Percentiles rank a stretch among this genome's conserved stretches.
These are phyloP conservation scores for Metschnikowia vanudenii DNA, from an alignment of 805 yeast genomes.

Conservation along the genomic window DNA sequence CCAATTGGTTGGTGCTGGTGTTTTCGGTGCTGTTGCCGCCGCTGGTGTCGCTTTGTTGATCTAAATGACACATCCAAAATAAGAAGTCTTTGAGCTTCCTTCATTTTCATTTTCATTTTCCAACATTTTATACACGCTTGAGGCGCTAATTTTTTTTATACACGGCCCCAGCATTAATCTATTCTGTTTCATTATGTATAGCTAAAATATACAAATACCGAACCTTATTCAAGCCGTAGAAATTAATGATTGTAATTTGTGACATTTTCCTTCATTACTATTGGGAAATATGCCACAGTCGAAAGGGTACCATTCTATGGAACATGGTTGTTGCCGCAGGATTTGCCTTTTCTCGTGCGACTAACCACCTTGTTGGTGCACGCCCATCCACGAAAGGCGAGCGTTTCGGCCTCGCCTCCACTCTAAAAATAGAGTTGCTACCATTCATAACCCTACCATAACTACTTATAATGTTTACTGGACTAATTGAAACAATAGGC, in stretches of 20 bases:
- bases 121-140: slow-evolving; percentile 10
- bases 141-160: slow-evolving; percentile 13
- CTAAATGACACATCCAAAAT: slow-evolving; percentile 21
- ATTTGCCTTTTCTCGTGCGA: no score
- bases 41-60: slow-evolving; percentile 41
- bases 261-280: no score
- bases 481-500: slow-evolving; percentile 86
- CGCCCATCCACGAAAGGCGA: background rate
- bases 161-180: slow-evolving; percentile 9
- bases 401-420: no score
- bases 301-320: no score
- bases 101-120: slow-evolving; percentile 3
- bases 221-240: background rate
- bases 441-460: background rate
- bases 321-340: no score
- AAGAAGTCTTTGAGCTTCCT: slow-evolving; percentile 1
- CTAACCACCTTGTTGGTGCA: background rate
- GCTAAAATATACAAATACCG: slow-evolving; percentile 6
- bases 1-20: slow-evolving; percentile 35
- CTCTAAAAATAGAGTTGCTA: no score
- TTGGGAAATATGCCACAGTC: no score
- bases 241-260: no score
- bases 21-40: slow-evolving; percentile 29
- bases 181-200: slow-evolving; percentile 8
- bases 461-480: slow-evolving; percentile 72